Base-by-base conservation (phyloP, 495 filamentous ascomycete species). In the Bryoglossum gracile region DNA sequence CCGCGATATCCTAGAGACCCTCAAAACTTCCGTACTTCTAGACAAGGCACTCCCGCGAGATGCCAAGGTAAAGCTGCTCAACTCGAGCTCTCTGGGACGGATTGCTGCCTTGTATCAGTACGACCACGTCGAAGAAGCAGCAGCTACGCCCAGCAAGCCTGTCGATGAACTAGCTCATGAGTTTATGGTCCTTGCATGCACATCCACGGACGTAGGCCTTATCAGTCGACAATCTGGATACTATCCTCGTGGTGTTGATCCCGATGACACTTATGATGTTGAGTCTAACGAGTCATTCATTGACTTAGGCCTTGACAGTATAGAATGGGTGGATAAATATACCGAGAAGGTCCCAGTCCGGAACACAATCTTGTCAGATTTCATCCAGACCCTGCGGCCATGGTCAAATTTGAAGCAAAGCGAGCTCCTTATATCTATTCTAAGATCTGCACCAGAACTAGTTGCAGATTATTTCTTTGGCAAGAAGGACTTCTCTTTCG, bases 401-500 rank as follows among this genome's bases (percentile, higher is more conserved):
- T 88, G 92, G 70, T 78, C 85, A 34, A 87, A 81, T 64, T 75
- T 71, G 47, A 74, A 86, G 26, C 89, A 99, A 62, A 82, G 82
- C 50, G 84, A 95, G 55, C 69, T 99, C 3, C 63, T 94, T 1
- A 67, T 89, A 1, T 71, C 77, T 5, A 87, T 95, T 28, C 94
- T 96, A 64, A 75, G 76, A 58, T 75, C 77, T 13, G 83, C 83
- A 1, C 90, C 92, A 4, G 90, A 95, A 62, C 67, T 96, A 16
- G 77, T 95, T 4, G 81, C 88, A 9, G 77, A 85, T 55, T 96
- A 89, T 62, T 97, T 95, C 55, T 71, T 77, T 41, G 80, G 76
- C 59, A 88, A 84, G 62, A 82, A 80, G 34, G 75, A 80, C 56
- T 94, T 97, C 63, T 74, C 80, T 3, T 86, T 94, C 41, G 94